A percentile compares a stretch with the other conserved stretches of the same genome.
Evolutionary conservation across 2,329 filamentous ascomycete species (phyloP).

Genomic region (Diplodia seriata): DNA sequence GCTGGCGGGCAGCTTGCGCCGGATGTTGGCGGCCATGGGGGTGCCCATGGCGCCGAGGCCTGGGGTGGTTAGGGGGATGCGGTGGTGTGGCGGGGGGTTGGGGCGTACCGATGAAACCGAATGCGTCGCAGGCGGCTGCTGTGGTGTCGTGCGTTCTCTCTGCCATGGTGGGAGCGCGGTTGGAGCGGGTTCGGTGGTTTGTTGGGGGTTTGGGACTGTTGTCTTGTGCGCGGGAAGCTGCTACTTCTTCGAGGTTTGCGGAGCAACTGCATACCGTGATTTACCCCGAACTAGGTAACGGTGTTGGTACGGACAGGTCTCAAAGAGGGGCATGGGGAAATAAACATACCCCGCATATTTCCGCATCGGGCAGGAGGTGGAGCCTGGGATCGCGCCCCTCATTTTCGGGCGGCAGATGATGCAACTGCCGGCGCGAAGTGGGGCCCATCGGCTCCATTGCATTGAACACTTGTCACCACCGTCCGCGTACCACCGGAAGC

Average conservation of each 20-base stretch:
- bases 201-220: too few species aligned
- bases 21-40: slow-evolving; percentile 44
- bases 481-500: not conserved
- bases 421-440: not conserved
- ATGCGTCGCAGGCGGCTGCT: not conserved
- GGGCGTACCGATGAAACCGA: slow-evolving; percentile 3
- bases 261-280: not conserved
- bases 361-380: not conserved
- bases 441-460: not conserved
- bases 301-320: too few species aligned
- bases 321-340: not conserved
- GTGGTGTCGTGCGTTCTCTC: not conserved
- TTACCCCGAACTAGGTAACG: too few species aligned
- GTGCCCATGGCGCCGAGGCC: slow-evolving; percentile 48
- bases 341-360: slow-evolving; percentile 20
- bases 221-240: too few species aligned
- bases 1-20: slow-evolving; percentile 38
- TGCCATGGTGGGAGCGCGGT: not conserved
- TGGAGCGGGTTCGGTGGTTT: too few species aligned
- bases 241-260: not conserved
- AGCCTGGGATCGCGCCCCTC: slow-evolving; percentile 6
- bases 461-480: not conserved
- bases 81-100: not conserved
- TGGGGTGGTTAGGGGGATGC: slow-evolving; percentile 15
- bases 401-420: not conserved